phyloP scores from a whole-genome alignment of 1,284 basidiomycete genomes.

The Acaromyces ingoldii region DNA sequence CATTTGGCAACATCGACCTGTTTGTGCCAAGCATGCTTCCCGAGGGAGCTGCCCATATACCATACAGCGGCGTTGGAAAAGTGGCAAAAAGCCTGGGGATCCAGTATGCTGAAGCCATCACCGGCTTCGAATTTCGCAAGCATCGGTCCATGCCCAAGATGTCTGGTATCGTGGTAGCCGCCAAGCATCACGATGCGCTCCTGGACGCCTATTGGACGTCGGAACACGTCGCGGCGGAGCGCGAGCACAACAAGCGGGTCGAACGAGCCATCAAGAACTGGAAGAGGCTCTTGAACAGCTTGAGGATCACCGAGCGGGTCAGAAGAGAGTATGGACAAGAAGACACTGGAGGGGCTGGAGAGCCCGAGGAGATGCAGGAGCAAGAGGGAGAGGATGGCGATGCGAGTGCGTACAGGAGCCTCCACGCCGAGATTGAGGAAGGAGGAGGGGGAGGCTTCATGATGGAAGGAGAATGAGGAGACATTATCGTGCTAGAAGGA shows the following conservation, averaged over 20 bases:
- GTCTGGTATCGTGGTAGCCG: conserved; percentile 79
- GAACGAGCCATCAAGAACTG: conserved; percentile 82
- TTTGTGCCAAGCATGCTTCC: conserved; percentile 95
- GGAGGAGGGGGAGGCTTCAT: no score
- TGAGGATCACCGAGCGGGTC: conserved; percentile 75
- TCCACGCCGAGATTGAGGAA: no score
- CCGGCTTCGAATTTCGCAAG: conserved; percentile 93
- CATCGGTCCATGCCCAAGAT: conserved; percentile 77
- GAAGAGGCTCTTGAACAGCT: conserved; percentile 77
- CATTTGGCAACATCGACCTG: conserved; percentile 94
- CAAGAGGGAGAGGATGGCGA: no score
- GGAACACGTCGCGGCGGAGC: conserved; percentile 71
- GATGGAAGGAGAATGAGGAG: no score
- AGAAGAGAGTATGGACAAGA: conserved; percentile 65
- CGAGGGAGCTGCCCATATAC: conserved; percentile 75
- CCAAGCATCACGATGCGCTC: conserved; percentile 70
- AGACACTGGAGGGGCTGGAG: no score
- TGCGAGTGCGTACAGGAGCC: no score
- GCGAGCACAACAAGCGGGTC: conserved; percentile 68
- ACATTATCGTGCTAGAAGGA: no score
- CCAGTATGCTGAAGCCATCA: conserved; percentile 88
- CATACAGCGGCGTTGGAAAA: conserved; percentile 62
- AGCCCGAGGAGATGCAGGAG: no score
- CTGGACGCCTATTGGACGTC: conserved; percentile 82
- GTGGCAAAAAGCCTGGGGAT: conserved; percentile 80